Evolutionary conservation across 78 protist genomes (phyloP).

Genomic region (Dictyostelium capitatum): DNA sequence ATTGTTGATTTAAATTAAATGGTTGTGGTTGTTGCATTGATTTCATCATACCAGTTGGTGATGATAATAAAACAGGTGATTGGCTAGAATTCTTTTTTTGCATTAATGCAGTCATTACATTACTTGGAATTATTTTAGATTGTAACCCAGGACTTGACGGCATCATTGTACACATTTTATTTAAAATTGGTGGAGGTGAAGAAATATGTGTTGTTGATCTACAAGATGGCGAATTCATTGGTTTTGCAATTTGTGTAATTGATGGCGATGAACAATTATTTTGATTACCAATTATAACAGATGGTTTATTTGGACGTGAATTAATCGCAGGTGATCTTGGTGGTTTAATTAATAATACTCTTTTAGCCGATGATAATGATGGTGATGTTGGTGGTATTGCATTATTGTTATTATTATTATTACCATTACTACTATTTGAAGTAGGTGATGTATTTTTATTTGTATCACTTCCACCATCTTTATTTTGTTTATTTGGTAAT

Average conservation of each 20-base stretch:
- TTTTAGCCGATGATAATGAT: conserved; percentile 24
- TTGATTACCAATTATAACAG: neutral
- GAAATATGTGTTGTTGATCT: conserved; percentile 7
- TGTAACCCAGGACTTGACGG: conserved; percentile 51
- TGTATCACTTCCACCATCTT: too few species aligned
- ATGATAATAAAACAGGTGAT: neutral
- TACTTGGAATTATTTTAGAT: conserved; percentile 35
- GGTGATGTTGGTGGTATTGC: conserved; percentile 16
- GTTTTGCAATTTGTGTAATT: conserved; percentile 14
- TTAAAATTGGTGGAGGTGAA: neutral
- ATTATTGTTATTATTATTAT: neutral
- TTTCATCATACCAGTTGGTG: conserved; percentile 5
- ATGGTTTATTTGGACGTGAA: conserved; percentile 44
- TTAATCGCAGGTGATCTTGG: conserved; percentile 61
- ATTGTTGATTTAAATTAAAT: neutral
- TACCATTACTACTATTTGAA: neutral
- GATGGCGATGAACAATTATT: conserved; percentile 38
- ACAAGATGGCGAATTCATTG: neutral
- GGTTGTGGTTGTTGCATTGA: neutral
- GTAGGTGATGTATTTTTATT: neutral
- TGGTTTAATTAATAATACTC: conserved; percentile 52
- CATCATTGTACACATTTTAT: neutral
- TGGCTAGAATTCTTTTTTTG: conserved; percentile 36
- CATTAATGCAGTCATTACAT: neutral
- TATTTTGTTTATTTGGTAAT: neutral